phyloP scores from a whole-genome alignment of 331 rosid species.

The Phaseolus coccineus region DNA sequence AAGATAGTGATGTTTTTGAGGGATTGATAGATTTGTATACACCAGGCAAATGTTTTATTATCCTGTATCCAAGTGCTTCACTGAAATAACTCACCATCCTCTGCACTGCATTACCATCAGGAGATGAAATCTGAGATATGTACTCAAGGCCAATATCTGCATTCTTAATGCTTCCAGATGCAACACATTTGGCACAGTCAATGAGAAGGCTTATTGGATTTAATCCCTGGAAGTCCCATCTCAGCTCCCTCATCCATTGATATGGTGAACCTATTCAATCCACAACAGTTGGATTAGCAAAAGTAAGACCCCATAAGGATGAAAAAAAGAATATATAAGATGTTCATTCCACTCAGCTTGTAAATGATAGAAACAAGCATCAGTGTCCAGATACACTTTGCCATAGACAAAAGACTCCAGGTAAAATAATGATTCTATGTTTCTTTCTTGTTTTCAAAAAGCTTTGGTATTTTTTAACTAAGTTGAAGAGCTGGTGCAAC shows the following conservation, averaged over 20 bases:
- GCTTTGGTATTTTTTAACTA: not conserved
- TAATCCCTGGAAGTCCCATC: slow-evolving; percentile 62
- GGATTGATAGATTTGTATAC: slow-evolving; percentile 69
- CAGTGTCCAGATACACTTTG: not conserved
- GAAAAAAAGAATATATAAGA: slow-evolving; percentile 36
- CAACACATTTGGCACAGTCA: slow-evolving; percentile 74
- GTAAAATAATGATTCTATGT: not conserved
- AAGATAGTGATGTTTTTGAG: slow-evolving; percentile 57
- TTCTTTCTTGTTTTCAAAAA: not conserved
- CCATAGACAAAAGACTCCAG: not conserved
- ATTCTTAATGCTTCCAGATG: slow-evolving; percentile 70
- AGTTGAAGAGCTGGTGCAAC: not conserved
- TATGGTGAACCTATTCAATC: slow-evolving; percentile 64
- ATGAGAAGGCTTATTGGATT: slow-evolving; percentile 63
- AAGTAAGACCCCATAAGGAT: slow-evolving; percentile 24
- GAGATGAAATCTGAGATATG: slow-evolving; percentile 71
- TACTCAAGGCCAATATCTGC: slow-evolving; percentile 75
- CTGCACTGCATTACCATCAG: slow-evolving; percentile 77
- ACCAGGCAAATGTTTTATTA: slow-evolving; percentile 73
- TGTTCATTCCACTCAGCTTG: slow-evolving; percentile 47
- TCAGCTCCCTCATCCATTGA: slow-evolving; percentile 64
- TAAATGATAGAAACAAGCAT: not conserved
- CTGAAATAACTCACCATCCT: slow-evolving; percentile 79
- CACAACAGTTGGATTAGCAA: slow-evolving; percentile 47
- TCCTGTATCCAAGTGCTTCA: slow-evolving; percentile 75